phyloP scores from a whole-genome alignment of 306 rosid genomes.

The Calophaca sinica region DNA sequence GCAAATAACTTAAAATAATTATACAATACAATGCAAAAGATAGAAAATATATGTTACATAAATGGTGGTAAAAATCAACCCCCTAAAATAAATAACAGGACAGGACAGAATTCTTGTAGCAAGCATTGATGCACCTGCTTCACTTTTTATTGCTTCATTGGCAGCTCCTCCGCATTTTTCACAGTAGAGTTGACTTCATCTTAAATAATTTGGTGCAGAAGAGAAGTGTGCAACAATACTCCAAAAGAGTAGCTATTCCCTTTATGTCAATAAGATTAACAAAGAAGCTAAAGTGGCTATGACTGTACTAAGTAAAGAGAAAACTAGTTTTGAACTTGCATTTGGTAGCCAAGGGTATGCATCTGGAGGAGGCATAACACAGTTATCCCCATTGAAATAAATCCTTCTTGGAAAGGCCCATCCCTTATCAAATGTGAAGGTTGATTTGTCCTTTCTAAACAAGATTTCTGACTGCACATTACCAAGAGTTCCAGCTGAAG shows the following conservation, averaged over 20 bases:
- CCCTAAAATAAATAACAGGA: conserved; percentile 12
- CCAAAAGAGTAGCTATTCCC: conserved; percentile 12
- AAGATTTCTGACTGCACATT: conserved; percentile 96
- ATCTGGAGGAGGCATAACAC: conserved; percentile 93
- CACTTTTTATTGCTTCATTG: conserved; percentile 37
- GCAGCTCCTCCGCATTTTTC: conserved; percentile 25
- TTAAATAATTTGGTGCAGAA: conserved; percentile 20
- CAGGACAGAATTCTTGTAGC: conserved; percentile 39
- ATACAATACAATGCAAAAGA: conserved; percentile 48
- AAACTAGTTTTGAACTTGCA: conserved; percentile 55
- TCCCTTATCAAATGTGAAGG: conserved; percentile 93
- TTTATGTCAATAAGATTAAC: conserved; percentile 49
- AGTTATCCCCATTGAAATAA: conserved; percentile 82
- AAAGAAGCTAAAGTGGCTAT: conserved; percentile 60
- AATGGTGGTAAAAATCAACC: conserved; percentile 30
- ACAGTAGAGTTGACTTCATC: neutral
- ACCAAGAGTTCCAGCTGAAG: conserved; percentile 80
- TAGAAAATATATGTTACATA: conserved; percentile 35
- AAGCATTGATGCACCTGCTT: conserved; percentile 33
- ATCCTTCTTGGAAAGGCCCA: conserved; percentile 99
- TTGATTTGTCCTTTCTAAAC: conserved; percentile 77
- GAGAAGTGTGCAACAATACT: conserved; percentile 4
- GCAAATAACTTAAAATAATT: conserved; percentile 41
- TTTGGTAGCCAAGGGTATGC: conserved; percentile 96
- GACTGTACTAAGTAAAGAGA: conserved; percentile 52